Conservation (phyloP, 257 asterid species). For the Nicotiana sylvestris region DNA sequence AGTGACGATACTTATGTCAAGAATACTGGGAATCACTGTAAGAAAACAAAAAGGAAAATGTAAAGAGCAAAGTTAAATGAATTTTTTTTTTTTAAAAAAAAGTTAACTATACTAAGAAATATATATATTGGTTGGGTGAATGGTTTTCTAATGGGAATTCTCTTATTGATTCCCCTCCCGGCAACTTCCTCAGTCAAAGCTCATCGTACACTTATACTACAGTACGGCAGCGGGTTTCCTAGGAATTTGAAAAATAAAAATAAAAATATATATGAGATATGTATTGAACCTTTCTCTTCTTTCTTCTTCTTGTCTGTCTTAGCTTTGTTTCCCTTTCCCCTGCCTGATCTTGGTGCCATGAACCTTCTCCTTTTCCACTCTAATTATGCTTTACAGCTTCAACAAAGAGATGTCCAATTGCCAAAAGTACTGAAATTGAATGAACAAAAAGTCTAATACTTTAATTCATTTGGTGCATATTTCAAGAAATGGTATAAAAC, state of each 20-base stretch:
- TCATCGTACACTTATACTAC: no score
- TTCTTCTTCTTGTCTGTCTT: constrained; percentile 88
- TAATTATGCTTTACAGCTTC: not conserved
- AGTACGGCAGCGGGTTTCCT: no score
- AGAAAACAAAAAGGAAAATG: not conserved
- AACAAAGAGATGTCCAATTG: not conserved
- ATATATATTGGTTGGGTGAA: not conserved
- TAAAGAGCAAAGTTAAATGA: not conserved
- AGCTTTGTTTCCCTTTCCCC: constrained; percentile 65
- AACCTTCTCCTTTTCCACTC: not conserved
- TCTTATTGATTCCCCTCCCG: no score
- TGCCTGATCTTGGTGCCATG: constrained; percentile 97
- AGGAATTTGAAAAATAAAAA: no score
- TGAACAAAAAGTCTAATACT: not conserved
- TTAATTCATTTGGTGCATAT: not conserved
- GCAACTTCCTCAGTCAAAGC: no score
- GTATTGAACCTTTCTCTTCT: constrained; percentile 73
- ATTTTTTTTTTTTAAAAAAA: not conserved
- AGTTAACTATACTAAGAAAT: no score
- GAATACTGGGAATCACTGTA: constrained; percentile 78
- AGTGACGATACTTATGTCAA: constrained; percentile 70
- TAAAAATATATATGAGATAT: not conserved
- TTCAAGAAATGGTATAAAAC: not conserved
- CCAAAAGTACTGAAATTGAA: not conserved
- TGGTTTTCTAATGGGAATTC: no score